Evolutionary conservation across 164 flowering plant species (phyloP).

Genomic region (Liquidambar formosana): DNA sequence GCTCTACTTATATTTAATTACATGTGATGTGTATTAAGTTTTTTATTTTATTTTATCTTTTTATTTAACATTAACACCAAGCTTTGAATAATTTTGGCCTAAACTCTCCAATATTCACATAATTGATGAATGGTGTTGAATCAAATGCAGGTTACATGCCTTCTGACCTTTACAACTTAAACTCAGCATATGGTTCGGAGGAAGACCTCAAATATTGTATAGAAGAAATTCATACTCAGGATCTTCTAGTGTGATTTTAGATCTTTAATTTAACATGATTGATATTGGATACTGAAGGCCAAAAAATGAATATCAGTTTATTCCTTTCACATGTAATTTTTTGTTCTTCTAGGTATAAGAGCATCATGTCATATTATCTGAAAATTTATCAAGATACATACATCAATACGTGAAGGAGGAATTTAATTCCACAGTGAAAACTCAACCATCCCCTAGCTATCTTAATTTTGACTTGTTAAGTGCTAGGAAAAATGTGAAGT

Average conservation of each 20-base stretch:
- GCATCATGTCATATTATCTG: not conserved
- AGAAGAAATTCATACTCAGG: constrained; percentile 58
- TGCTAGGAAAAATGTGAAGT: not conserved
- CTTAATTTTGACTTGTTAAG: not conserved
- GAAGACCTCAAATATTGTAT: constrained; percentile 62
- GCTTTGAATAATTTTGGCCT: not conserved
- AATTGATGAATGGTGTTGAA: too few species aligned
- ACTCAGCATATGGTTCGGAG: constrained; percentile 60
- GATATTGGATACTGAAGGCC: not conserved
- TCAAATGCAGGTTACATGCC: constrained; percentile 63
- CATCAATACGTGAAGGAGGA: not conserved
- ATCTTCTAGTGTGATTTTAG: constrained; percentile 49
- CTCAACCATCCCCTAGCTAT: not conserved
- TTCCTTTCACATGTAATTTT: not conserved
- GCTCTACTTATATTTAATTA: not conserved
- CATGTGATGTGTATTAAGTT: not conserved
- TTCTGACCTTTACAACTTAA: constrained; percentile 65
- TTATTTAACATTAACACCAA: not conserved
- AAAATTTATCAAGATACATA: not conserved
- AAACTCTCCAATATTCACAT: not conserved
- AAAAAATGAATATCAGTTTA: not conserved
- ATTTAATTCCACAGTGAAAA: not conserved
- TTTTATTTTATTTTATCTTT: not conserved
- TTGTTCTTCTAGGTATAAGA: not conserved
- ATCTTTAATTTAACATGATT: not conserved